These are phyloP conservation scores for Krasilnikovozyma curviuscula DNA, from an alignment of 768 basidiomycete species.

Conservation along the genomic window DNA sequence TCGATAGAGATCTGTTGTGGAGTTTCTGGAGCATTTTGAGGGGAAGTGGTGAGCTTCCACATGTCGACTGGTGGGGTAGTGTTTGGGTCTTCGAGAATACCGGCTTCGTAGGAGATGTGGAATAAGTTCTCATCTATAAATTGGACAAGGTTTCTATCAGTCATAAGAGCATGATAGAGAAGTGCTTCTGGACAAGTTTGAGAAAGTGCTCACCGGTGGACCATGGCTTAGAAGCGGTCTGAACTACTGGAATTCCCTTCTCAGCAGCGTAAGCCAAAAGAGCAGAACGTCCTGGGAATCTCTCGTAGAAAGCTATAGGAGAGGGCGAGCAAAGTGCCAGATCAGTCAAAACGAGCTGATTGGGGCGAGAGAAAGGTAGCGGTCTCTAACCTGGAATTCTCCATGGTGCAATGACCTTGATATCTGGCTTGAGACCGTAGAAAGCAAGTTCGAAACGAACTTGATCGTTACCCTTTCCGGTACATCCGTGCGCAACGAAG, in stretches of 20 bases:
- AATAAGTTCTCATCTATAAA: slow-evolving; percentile 78
- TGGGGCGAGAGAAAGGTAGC: not conserved
- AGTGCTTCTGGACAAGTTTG: not conserved
- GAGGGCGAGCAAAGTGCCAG: not conserved
- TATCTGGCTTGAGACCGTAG: slow-evolving; percentile 93
- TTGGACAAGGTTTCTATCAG: not conserved
- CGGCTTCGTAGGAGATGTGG: slow-evolving; percentile 99
- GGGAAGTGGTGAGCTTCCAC: slow-evolving; percentile 89
- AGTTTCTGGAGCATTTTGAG: slow-evolving; percentile 56
- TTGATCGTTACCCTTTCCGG: slow-evolving; percentile 98
- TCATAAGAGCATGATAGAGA: not conserved
- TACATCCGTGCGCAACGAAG: slow-evolving; percentile 94
- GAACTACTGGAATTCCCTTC: slow-evolving; percentile 76
- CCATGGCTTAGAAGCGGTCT: slow-evolving; percentile 95
- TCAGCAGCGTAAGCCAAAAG: slow-evolving; percentile 74
- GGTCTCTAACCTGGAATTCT: slow-evolving; percentile 62
- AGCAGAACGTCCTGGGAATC: slow-evolving; percentile 86
- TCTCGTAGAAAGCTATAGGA: slow-evolving; percentile 79
- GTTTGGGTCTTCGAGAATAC: slow-evolving; percentile 93
- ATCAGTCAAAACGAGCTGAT: not conserved
- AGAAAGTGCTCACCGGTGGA: slow-evolving; percentile 40
- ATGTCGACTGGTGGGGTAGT: slow-evolving; percentile 84
- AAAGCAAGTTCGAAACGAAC: slow-evolving; percentile 98
- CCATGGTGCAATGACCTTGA: slow-evolving; percentile 99
- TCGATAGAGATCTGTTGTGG: slow-evolving; percentile 70